Evolutionary conservation across 768 basidiomycete genomes (phyloP), one percentile per base, ranked within the genome.

Genomic region (Udeniomyces megalosporus): DNA sequence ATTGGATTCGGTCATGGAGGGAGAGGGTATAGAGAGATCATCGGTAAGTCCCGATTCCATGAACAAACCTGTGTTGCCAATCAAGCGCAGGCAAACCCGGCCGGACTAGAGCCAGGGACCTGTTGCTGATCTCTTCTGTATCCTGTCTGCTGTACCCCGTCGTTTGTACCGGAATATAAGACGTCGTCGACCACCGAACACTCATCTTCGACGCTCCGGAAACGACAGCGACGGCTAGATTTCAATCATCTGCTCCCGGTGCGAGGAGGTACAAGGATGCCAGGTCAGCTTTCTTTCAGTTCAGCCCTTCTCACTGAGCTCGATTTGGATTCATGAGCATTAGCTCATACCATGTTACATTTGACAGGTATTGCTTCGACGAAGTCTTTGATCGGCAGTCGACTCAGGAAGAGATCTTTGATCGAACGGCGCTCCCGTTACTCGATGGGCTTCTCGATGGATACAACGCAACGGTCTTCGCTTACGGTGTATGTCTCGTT

Each of bases 381-480:
- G 81, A 79, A 58, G 91, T 99, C 45, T 93, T 95, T 70, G 80
- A 83, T 66, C 82, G 84, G 70, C 81, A 85, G 51, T 80, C 86
- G 48, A 78, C 77, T 22, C 95, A 99, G 74, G 81, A 81, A 66
- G 86, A 89, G 58, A 87, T 99, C 10, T 97, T 89, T 70, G 82
- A 84, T 67, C 76, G 82, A 53, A 96, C 91, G 12, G 80, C 90
- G 15, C 83, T 84, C 70, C 90, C 91, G 35, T 76, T 99, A 53
- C 77, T 99, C 20, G 78, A 81, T 67, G 84, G 88, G 28, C 76
- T 99, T 28, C 77, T 99, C 62, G 86, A 96, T 69, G 95, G 95
- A 11, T 99, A 83, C 76, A 96, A 99, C 69, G 86, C 91, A 48
- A 99, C 95, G 12, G 86, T 96, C 10, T 97, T 99, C 77, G 95